phyloP scores from a whole-genome alignment of 148 eudicot species.

The Euryodendron excelsum region DNA sequence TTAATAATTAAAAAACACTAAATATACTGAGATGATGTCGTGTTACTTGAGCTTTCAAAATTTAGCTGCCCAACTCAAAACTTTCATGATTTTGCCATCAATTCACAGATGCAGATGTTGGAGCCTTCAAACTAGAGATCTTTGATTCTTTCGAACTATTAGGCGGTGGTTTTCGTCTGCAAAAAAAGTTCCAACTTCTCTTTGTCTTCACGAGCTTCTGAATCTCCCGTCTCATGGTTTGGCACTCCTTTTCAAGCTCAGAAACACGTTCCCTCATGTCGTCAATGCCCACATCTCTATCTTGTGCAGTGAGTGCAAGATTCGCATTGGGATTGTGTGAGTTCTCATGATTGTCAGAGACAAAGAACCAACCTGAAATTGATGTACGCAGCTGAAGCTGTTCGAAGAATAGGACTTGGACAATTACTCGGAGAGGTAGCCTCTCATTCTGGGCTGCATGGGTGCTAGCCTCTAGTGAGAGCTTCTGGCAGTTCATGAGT shows the following conservation, averaged over 20 bases:
- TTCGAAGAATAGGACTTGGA: constrained; percentile 76
- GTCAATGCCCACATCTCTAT: constrained; percentile 31
- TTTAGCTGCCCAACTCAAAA: not conserved
- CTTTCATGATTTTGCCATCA: constrained; percentile 7
- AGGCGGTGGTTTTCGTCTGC: constrained; percentile 37
- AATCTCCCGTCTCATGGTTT: constrained; percentile 53
- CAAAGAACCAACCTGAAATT: constrained; percentile 70
- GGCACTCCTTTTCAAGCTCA: constrained; percentile 71
- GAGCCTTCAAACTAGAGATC: constrained; percentile 9
- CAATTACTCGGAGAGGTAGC: constrained; percentile 67
- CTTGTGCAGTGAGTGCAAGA: constrained; percentile 20
- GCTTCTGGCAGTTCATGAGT: constrained; percentile 74
- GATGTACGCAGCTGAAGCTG: constrained; percentile 68
- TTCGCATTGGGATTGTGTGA: constrained; percentile 39
- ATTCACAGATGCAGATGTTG: not conserved
- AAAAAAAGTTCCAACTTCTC: constrained; percentile 56
- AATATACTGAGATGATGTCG: not conserved
- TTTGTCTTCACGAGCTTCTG: constrained; percentile 52
- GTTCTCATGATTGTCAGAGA: constrained; percentile 53
- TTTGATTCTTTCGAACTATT: constrained; percentile 23
- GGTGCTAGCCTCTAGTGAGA: constrained; percentile 71
- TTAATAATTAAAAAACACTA: not conserved
- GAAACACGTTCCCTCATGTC: constrained; percentile 55
- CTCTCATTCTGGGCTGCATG: constrained; percentile 83
- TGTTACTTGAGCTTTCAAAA: constrained; percentile 17